Conservation (phyloP, 805 yeast species). For the Nakazawaea pomicola region DNA sequence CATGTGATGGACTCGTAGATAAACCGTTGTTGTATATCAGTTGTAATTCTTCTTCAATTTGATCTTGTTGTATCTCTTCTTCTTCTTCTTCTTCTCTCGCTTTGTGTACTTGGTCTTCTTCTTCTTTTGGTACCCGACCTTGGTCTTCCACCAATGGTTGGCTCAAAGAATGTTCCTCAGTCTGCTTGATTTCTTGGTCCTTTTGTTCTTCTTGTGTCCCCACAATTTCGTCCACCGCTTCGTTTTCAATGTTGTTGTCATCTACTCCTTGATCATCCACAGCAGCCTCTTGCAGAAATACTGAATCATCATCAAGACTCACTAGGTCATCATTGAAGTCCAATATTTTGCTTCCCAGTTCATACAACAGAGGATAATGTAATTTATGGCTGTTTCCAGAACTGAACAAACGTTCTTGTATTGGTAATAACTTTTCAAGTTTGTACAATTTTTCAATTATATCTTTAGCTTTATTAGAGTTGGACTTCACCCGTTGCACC, state of each 20-base stretch:
- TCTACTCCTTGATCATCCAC: conserved; percentile 15
- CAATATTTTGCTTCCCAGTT: conserved; percentile 16
- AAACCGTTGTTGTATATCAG: conserved; percentile 13
- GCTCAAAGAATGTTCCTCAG: too few species aligned
- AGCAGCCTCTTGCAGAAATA: conserved; percentile 13
- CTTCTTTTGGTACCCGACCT: too few species aligned
- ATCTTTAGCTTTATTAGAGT: conserved; percentile 17
- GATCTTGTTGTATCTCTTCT: neutral
- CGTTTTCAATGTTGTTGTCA: too few species aligned
- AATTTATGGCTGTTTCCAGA: conserved; percentile 31
- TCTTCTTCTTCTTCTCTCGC: conserved; percentile 5
- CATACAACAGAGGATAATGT: conserved; percentile 39
- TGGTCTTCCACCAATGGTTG: too few species aligned
- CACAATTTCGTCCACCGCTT: too few species aligned
- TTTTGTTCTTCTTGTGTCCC: too few species aligned
- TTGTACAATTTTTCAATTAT: conserved; percentile 23
- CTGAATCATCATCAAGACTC: conserved; percentile 8
- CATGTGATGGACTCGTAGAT: neutral
- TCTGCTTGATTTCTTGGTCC: too few species aligned
- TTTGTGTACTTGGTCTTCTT: conserved; percentile 9
- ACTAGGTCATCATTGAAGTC: conserved; percentile 16
- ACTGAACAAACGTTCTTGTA: conserved; percentile 30
- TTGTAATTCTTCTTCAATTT: conserved; percentile 17
- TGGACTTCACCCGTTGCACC: conserved; percentile 13
- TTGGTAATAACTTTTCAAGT: conserved; percentile 32